Base-by-base conservation (phyloP, 495 filamentous ascomycete species). In the Aspergillus conjunctus region DNA sequence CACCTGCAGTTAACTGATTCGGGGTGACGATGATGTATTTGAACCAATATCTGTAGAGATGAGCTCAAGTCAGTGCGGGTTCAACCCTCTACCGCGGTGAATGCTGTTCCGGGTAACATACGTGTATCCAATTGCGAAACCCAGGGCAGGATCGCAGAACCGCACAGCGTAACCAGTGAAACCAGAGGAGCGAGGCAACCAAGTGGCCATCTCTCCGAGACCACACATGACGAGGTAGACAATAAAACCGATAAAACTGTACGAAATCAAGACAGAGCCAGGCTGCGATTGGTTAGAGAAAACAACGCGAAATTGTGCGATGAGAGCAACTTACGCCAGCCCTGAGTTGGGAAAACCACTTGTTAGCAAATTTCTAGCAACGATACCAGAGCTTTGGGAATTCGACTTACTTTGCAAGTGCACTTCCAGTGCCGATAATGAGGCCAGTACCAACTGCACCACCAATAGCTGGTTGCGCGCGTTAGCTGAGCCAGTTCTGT, bases 361-460 rank as follows among this genome's bases (percentile, higher is more conserved):
- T 20, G 45, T 65, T 41, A 68, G 66, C 20, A 50, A 4, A 3
- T 30, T n/a, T 30, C 7, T 14, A 51, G 17, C 21, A 34, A 32
- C 22, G 4, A 21, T 31, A n/a, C 12, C 7, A 2, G 21, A 17
- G 30, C 31, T 8, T 41, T 46, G 20, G 44, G 14, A 9, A 31
- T 14, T 7, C 11, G 20, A 67, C 74, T 65, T 69, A 77, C 74
- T 82, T 81, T 54, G 84, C 81, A 32, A 91, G 82, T 48, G 87
- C 85, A 54, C 81, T 76, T 37, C 88, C 87, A 41, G 87, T 91
- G 66, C 82, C 85, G 60, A 87, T 86, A 64, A 86, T 83, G 52
- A 87, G 70, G 60, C 86, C 88, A 54, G 90, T 93, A 65, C 90
- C 91, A 64, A 96, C 90, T 20, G 91, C 91, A 66, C 91, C 91